phyloP scores from a whole-genome alignment of 2,329 filamentous ascomycete species.

The Botrytis byssoidea region DNA sequence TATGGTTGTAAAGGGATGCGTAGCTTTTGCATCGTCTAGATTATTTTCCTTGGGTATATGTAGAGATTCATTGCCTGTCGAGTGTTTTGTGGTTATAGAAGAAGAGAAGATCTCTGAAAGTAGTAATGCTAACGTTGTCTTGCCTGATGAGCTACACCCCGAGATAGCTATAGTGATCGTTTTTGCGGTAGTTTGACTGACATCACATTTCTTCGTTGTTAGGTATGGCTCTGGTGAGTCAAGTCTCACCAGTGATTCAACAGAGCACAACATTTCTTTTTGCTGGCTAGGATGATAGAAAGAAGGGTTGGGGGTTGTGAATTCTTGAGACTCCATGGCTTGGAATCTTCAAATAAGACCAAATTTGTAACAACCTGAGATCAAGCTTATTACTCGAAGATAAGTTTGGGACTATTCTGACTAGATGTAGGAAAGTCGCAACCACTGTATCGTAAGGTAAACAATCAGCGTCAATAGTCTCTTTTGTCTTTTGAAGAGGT shows the following conservation, averaged over 20 bases:
- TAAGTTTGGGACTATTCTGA: too few species aligned
- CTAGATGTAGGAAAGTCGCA: background rate
- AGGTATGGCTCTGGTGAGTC: background rate
- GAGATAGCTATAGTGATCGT: slow-evolving; percentile 5
- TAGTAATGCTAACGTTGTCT: slow-evolving; percentile 15
- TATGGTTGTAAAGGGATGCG: background rate
- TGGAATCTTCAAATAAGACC: background rate
- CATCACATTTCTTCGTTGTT: background rate
- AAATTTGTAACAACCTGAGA: background rate
- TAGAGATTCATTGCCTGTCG: background rate
- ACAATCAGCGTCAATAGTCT: background rate
- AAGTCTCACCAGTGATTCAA: background rate
- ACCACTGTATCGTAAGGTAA: background rate
- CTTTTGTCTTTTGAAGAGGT: background rate
- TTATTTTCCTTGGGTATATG: too few species aligned
- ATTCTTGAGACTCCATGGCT: background rate
- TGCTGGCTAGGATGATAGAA: background rate
- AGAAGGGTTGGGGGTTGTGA: background rate
- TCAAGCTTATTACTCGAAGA: background rate
- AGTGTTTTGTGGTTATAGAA: background rate
- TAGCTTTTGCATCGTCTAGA: background rate
- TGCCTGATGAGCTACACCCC: slow-evolving; percentile 13
- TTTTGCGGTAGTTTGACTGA: background rate
- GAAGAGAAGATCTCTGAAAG: slow-evolving; percentile 8
- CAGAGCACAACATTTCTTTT: background rate